A percentile compares a stretch with the other conserved stretches of the same genome.
Evolutionary conservation across 2,329 filamentous ascomycete genomes (phyloP).

Genomic region (Berkeleyomyces rouxiae): DNA sequence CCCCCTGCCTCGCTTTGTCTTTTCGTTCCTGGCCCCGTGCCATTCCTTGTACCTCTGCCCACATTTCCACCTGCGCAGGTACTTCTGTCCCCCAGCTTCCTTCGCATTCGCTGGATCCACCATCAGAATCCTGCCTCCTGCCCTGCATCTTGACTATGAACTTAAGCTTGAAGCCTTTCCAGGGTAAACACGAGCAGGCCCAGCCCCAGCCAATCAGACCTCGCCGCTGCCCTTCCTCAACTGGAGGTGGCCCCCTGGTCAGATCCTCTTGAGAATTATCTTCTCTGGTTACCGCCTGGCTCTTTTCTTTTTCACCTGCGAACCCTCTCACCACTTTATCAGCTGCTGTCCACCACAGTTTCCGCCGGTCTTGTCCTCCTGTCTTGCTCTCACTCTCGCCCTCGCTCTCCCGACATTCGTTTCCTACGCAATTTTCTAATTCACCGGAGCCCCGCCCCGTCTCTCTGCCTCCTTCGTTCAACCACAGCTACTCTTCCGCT

Average conservation of each 20-base stretch:
- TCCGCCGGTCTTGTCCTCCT: no score
- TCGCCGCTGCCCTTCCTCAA: not conserved
- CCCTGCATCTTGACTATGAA: not conserved
- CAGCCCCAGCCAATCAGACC: not conserved
- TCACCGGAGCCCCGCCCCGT: not conserved
- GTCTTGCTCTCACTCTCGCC: no score
- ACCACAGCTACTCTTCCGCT: not conserved
- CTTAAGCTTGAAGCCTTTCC: constrained; percentile 2
- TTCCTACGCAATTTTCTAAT: not conserved
- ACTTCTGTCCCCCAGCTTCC: not conserved
- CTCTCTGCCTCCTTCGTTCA: not conserved
- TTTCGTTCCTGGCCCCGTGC: no score
- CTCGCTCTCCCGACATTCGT: no score
- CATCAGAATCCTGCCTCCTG: not conserved
- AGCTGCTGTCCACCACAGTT: no score
- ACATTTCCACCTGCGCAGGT: not conserved
- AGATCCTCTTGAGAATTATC: no score
- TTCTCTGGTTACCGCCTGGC: no score
- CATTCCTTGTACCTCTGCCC: not conserved
- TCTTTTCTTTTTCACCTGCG: no score
- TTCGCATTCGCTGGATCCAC: not conserved
- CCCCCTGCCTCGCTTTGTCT: no score
- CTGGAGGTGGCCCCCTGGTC: not conserved
- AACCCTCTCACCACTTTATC: no score
- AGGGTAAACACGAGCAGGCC: constrained; percentile 9